Evolutionary conservation across 169 alveolate genomes (phyloP), one percentile per base, ranked within the genome.

Genomic region (Plasmodium coatneyi): DNA sequence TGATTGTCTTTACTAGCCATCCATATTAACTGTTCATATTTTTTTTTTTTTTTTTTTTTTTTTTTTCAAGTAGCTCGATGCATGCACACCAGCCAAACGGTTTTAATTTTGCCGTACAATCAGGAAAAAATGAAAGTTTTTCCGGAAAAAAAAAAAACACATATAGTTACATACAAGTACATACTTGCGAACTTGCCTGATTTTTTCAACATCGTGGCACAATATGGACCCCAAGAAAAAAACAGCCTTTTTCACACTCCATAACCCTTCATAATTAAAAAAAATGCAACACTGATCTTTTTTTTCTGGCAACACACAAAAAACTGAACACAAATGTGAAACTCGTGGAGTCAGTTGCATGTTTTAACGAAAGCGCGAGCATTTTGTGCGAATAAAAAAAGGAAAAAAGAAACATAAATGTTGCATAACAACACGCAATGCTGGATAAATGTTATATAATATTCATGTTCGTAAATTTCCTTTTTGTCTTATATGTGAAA

Each of bases 251-350:
- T 52, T 81, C n/a, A 36, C 32, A 7, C 30, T 79, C 43, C 32
- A 70, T 46, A 41, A 79, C 80, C 22, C 72, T 39, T 60, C 46
- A 36, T 66, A 66, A 66, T 66, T 66, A 66, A 82, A 82, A 49
- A 82, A 82, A 36, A 66, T 46, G 81, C 66, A 82, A 82, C 92
- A 84, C 60, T 84, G 92, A 84, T 84, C 92, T 74, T 71, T 84
- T 84, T 84, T n/a, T 49, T 19, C 39, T 22, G 74, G 80, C 56
- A 54, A 71, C 83, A 43, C 83, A 72, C 83, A 25, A 84, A 54
- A 71, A 74, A 74, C 56, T 84, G 60, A 71, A 46, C 46, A 41
- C 41, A 82, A 52, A 56, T 74, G 36, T 66, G 92, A 74, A 84
- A 60, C 92, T 60, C 41, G 78, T 84, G 22, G 41, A 36, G 66